Percentiles rank a stretch among this genome's conserved stretches.
These are phyloP conservation scores for Marvania coccoides DNA, from an alignment of 139 green algal species.

Conservation along the genomic window DNA sequence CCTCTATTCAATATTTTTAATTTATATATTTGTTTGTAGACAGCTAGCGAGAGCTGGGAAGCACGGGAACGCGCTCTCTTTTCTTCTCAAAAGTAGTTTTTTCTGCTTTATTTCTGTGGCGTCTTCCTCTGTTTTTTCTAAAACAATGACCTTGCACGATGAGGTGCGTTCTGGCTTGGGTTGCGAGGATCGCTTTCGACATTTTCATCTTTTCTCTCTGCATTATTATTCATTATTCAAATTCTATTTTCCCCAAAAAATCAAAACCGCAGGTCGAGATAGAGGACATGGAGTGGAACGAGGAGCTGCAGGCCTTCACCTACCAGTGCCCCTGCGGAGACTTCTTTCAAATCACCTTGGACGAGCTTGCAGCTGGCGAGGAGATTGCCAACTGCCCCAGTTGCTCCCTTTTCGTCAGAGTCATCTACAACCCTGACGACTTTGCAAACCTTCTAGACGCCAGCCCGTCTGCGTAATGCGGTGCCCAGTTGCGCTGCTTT, in stretches of 20 bases:
- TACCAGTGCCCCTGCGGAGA: constrained; percentile 94
- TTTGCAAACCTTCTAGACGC: neutral
- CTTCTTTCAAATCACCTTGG: constrained; percentile 91
- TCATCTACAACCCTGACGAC: constrained; percentile 83
- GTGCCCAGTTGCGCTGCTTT: neutral
- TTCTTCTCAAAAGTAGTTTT: too few species aligned
- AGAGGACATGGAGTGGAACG: constrained; percentile 94
- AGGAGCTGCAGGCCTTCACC: constrained; percentile 83
- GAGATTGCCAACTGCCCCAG: constrained; percentile 92
- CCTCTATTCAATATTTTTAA: too few species aligned
- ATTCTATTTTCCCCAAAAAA: neutral
- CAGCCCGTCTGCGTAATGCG: neutral
- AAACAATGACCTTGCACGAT: constrained; percentile 29
- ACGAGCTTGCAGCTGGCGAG: constrained; percentile 51
- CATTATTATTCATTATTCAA: too few species aligned
- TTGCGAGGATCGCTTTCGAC: neutral
- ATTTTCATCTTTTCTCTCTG: neutral
- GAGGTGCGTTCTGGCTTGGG: constrained; percentile 5
- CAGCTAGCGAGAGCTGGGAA: too few species aligned
- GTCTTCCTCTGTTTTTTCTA: too few species aligned
- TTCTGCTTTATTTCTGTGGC: too few species aligned
- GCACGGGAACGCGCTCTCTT: too few species aligned
- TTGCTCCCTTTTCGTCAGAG: constrained; percentile 89
- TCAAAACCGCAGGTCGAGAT: constrained; percentile 93
- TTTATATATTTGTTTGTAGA: too few species aligned